Base-by-base conservation (phyloP, 768 basidiomycete species). In the Podaxis sp. region DNA sequence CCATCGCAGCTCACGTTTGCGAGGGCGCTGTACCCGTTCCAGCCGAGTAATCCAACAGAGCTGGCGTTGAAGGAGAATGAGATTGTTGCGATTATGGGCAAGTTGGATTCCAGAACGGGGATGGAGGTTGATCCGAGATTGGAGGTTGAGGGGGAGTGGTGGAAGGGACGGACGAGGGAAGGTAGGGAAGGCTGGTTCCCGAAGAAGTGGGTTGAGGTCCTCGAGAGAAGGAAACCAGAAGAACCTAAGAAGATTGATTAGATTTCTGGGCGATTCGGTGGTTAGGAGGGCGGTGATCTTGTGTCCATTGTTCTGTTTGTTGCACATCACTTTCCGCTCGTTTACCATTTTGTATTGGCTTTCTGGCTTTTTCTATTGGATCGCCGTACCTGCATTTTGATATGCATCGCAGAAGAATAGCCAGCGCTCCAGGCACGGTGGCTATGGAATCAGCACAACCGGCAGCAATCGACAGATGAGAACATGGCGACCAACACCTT, bases 111-210 rank as follows among this genome's bases (percentile, higher is more conserved):
- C 0, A 71, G 78, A 17, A 88, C 85, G 0, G 89, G 89, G 0
- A 74, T 73, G 66, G 87, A 88, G 64, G 86, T 88, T 6, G 85
- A 90, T 66, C 85, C 86, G 1, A 75, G 88, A 17, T 63, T 81
- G 38, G 81, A 82, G 63, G 75, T 86, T 25, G 79, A 85, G 61
- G 84, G 79, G 5, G 95, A 93, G 61, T 97, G 95, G 95, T 97
- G 94, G 94, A 88, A 86, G 73, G 95, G 95, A 1, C 80, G 95
- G 55, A 94, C 91, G 62, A 80, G 95, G 57, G 94, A 96, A 65
- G 95, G 95, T 0, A 81, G 88, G 66, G 87, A 90, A 66, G 95
- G 95, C 0, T 97, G 93, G 93, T 96, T 97, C 82, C 95, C 95
- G 2, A 83, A 79, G 61, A 93, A 90, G 66, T 94, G 90, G 83